Percentiles rank a stretch among this genome's conserved stretches.
These are phyloP conservation scores for Atkinsonella texensis DNA, from an alignment of 2,329 filamentous ascomycete species.

Conservation along the genomic window DNA sequence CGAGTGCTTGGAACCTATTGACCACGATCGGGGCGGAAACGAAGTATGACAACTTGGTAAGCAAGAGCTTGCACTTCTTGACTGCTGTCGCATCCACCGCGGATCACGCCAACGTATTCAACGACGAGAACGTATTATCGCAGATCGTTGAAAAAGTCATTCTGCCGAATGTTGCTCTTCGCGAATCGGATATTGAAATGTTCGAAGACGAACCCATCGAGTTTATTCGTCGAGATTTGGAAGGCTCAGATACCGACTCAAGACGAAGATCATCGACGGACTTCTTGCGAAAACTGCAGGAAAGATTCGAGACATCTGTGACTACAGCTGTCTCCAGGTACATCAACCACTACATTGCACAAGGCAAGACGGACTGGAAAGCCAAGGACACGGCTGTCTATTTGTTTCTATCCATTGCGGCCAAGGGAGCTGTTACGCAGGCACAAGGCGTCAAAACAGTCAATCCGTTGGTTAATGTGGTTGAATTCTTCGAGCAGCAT, in stretches of 20 bases:
- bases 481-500: constrained; percentile 90
- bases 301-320: constrained; percentile 75
- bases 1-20: constrained; percentile 80
- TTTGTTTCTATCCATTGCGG: constrained; percentile 85
- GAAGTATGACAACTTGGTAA: constrained; percentile 89
- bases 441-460: constrained; percentile 84
- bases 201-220: constrained; percentile 99
- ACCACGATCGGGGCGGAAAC: constrained; percentile 77
- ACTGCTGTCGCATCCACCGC: constrained; percentile 73
- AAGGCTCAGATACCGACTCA: constrained; percentile 93
- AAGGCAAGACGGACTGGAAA: constrained; percentile 80
- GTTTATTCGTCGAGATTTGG: constrained; percentile 88
- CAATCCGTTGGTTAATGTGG: constrained; percentile 76
- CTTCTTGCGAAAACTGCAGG: constrained; percentile 79
- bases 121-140: constrained; percentile 63
- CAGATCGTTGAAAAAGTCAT: constrained; percentile 95
- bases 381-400: constrained; percentile 98
- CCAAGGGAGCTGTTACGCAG: constrained; percentile 78
- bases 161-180: constrained; percentile 78
- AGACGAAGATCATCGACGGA: constrained; percentile 85
- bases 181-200: constrained; percentile 87
- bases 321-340: constrained; percentile 81
- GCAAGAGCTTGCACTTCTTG: constrained; percentile 87
- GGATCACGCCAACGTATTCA: constrained; percentile 74
- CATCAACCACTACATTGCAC: constrained; percentile 74